Base-by-base conservation (phyloP, 805 yeast species). In the Debaryomyces castellii region DNA sequence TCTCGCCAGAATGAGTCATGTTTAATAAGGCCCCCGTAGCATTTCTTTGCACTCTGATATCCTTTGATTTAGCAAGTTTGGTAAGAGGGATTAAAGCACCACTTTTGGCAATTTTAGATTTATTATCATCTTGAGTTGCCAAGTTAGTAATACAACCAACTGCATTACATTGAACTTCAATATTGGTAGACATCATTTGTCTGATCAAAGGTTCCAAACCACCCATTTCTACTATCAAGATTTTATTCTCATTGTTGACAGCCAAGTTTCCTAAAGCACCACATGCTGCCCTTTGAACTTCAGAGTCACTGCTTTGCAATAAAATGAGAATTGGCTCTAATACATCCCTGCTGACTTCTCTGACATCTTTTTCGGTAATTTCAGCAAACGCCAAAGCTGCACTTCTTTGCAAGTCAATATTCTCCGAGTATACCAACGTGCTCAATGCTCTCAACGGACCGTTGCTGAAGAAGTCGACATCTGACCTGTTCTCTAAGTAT, bases 311-410 rank as follows among this genome's bases (percentile, higher is more conserved):
- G 50, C 87, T 81, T 64, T 92, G 96, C 53, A 94, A 74, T 41
- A 94, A 76, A 40, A 89, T 87, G 49, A 94, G 75, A 35, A 94
- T 91, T 41, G 98, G 99, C 65, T 94, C 97, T 54, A 94, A 74
- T 3, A 92, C 97, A 54, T 89, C 96, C 47, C 95, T 77, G 57
- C 86, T 85, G 27, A 94, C 98, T 34, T 92, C 86, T 52, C 94
- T 80, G 32, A 90, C 95, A 61, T 90, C 96, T 64, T 94, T 94
- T 62, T 94, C 99, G 32, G 99, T 94, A 46, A 94, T 92, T 66
- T 94, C 99, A 12, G 98, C 98, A 75, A 94, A 94, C 5, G 99
- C 98, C 51, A 94, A 77, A 5, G 99, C 98, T 3, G 99, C 99
- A 63, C 96, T 86, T 62, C 98, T 82, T 68, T 92, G 98, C 46